Evolutionary conservation across 768 basidiomycete species (phyloP).

Genomic region (Mycena galericulata): DNA sequence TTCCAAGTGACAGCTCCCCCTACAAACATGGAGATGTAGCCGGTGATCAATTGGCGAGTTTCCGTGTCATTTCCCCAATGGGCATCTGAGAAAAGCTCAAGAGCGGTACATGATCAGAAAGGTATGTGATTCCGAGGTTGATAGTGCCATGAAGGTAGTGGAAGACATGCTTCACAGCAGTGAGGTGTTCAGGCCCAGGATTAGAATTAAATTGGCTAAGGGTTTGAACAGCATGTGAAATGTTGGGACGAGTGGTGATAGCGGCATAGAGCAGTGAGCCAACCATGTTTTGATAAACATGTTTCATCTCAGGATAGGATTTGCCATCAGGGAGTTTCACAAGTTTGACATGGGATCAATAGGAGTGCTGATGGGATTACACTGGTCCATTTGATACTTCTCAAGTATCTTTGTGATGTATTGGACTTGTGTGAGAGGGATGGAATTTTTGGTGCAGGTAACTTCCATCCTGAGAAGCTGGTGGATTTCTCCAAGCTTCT

Average conservation of each 20-base stretch:
- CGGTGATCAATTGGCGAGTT: no score
- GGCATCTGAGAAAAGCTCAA: no score
- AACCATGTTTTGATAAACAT: slow-evolving; percentile 38
- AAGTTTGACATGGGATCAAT: slow-evolving; percentile 31
- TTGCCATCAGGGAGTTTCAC: background rate
- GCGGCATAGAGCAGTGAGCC: slow-evolving; percentile 45
- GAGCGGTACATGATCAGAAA: no score
- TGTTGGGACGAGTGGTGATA: slow-evolving; percentile 46
- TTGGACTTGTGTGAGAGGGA: slow-evolving; percentile 19
- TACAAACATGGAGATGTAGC: no score
- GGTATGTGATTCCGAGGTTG: no score
- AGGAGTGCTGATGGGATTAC: slow-evolving; percentile 19
- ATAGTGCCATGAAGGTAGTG: no score
- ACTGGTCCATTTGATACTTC: no score
- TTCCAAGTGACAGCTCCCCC: no score
- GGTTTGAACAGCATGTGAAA: slow-evolving; percentile 40
- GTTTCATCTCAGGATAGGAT: slow-evolving; percentile 28
- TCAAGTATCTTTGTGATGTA: no score
- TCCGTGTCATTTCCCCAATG: no score
- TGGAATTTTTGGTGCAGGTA: slow-evolving; percentile 1
- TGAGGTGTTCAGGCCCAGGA: no score
- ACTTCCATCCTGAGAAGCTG: slow-evolving; percentile 43
- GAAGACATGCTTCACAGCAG: no score
- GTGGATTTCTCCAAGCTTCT: slow-evolving; percentile 28
- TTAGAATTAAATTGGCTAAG: slow-evolving; percentile 38